Base-by-base conservation (phyloP, 2,329 filamentous ascomycete species). In the Xylariales sp. region DNA sequence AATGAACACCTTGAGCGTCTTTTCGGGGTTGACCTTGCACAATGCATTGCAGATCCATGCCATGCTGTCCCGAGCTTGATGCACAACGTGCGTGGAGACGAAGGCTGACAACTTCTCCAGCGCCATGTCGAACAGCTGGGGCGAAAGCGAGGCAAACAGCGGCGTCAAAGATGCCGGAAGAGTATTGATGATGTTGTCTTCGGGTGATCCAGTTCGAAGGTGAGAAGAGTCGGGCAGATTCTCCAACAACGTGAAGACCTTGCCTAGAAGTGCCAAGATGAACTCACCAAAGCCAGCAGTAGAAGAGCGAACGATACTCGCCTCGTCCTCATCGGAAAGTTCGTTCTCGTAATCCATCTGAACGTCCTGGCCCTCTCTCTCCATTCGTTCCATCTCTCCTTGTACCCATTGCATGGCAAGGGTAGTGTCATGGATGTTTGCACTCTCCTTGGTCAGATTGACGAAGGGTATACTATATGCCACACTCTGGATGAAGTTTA, bases 11-110 rank as follows among this genome's bases (percentile, higher is more conserved):
- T 90, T 93, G 38, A 98, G 72, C 1, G 93, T 89, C 68, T 96
- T 96, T 59, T 91, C 83, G 0, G 94, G 90, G 53, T 94, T 88
- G 51, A 95, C 88, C 65, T 97, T 97, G 73, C 93, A 95, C 18
- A 98, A 74, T 1, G 88, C 87, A 62, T 96, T 97, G 65, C 91
- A 87, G 40, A 97, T 97, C 75, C 95, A 98, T 1, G 94, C 93
- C 86, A 98, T 96, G 6, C 93, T 91, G 70, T 98, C 93, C 50
- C 91, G 76, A 40, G 93, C 91, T 64, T 97, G 93, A 55, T 98
- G 90, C 14, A 98, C 91, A 36, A 98, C 93, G 66, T 97, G 93
- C 48, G 87, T 87, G 1, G 86, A 84, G 19, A 96, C 86, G 60
- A 98, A 98, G 22, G 87, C 80, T 3, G 89, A 86, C 52, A 98